Evolutionary conservation across 225 moss, liverwort and hornwort species (phyloP).

Genomic region (Sphagnum contortum): DNA sequence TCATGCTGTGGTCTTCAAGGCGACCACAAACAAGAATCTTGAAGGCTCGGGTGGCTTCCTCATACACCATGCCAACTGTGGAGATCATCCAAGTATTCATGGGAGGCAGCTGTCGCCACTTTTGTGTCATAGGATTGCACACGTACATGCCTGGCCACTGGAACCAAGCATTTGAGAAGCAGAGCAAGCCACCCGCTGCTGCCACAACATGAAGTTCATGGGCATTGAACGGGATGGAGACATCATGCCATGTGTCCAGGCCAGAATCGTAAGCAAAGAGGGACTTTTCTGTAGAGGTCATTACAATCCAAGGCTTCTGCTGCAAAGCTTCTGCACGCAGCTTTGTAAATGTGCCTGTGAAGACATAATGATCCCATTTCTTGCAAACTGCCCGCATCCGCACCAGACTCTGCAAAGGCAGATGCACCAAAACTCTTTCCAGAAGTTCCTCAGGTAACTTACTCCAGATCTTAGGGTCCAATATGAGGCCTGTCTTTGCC

Average conservation of each 20-base stretch:
- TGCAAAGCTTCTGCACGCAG: slow-evolving; percentile 2
- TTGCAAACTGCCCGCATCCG: slow-evolving; percentile 31
- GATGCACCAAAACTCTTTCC: slow-evolving; percentile 26
- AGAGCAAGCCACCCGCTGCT: slow-evolving; percentile 33
- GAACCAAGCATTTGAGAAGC: slow-evolving; percentile 40
- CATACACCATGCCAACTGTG: slow-evolving; percentile 38
- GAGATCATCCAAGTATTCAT: slow-evolving; percentile 41
- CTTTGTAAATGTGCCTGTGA: slow-evolving; percentile 18
- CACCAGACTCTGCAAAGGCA: slow-evolving; percentile 25
- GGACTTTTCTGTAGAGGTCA: slow-evolving; percentile 28
- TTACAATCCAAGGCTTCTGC: slow-evolving; percentile 37
- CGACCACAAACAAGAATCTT: slow-evolving; percentile 40
- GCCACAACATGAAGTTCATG: slow-evolving; percentile 32
- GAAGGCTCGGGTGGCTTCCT: slow-evolving; percentile 11
- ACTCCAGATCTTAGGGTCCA: slow-evolving; percentile 29
- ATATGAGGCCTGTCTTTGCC: slow-evolving; percentile 7
- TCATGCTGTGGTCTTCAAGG: slow-evolving; percentile 36
- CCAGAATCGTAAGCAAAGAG: slow-evolving; percentile 30
- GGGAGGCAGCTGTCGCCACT: slow-evolving; percentile 26
- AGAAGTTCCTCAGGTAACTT: slow-evolving; percentile 34
- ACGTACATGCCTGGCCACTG: slow-evolving; percentile 39
- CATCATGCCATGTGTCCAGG: slow-evolving; percentile 18
- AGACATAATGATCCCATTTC: slow-evolving; percentile 20
- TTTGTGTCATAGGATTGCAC: slow-evolving; percentile 30
- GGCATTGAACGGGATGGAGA: slow-evolving; percentile 34